phyloP scores from a whole-genome alignment of 1,284 basidiomycete species.

The Cutaneotrichosporon sp. region DNA sequence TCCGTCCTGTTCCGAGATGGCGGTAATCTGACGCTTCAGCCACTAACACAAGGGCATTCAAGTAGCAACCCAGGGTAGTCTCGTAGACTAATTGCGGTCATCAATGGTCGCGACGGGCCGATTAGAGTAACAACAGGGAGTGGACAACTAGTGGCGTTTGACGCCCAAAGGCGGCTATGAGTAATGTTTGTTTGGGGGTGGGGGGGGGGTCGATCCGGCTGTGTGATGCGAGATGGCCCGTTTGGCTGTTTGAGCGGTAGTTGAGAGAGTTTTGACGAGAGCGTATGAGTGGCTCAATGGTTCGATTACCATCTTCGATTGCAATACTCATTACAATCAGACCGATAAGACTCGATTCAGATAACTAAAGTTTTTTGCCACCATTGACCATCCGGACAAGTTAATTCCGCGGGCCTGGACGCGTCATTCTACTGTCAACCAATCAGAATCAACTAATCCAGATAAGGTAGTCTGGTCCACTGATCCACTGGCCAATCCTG shows the following conservation, averaged over 20 bases:
- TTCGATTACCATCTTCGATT: neutral
- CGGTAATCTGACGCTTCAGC: neutral
- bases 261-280: too few relatives aligned
- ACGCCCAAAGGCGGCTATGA: too few relatives aligned
- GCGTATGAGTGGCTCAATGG: too few relatives aligned
- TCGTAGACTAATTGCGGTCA: neutral
- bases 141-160: neutral
- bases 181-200: too few relatives aligned
- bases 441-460: neutral
- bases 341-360: neutral
- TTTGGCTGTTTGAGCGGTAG: too few relatives aligned
- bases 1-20: neutral
- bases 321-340: neutral
- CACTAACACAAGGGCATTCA: neutral
- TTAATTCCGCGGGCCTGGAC: neutral
- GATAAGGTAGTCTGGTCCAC: neutral
- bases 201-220: too few relatives aligned
- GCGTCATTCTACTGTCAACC: neutral
- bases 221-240: too few relatives aligned
- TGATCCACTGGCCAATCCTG: too few relatives aligned
- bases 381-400: neutral
- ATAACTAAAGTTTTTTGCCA: neutral
- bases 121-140: neutral
- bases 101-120: neutral
- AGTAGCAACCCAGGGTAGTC: neutral